Evolutionary conservation across 169 alveolate genomes (phyloP).

Genomic region (Plasmodium reichenowi): DNA sequence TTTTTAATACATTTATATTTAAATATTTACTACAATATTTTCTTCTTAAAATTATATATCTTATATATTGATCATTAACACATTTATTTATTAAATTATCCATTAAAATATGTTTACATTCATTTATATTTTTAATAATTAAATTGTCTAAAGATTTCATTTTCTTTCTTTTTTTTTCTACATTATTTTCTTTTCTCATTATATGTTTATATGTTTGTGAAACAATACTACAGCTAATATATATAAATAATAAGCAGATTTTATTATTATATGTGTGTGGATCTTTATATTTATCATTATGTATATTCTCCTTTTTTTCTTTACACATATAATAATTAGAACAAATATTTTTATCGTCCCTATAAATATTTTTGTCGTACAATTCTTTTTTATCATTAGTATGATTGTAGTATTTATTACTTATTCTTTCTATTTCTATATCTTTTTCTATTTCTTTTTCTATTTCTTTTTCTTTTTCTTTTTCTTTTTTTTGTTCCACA

Average conservation of each 20-base stretch:
- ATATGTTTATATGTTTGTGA: constrained; percentile 44
- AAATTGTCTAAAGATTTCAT: background rate
- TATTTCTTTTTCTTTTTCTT: background rate
- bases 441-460: background rate
- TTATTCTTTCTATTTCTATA: background rate
- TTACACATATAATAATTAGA: background rate
- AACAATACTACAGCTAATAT: constrained; percentile 41
- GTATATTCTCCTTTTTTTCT: background rate
- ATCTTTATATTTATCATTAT: too few species aligned
- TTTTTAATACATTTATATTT: constrained; percentile 50
- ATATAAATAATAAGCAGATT: constrained; percentile 45
- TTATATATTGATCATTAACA: constrained; percentile 19
- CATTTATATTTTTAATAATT: constrained; percentile 9
- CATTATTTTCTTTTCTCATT: background rate
- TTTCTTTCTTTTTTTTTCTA: background rate
- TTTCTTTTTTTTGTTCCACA: background rate
- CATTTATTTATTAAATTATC: constrained; percentile 20
- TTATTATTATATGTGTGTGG: constrained; percentile 18
- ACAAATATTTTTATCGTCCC: background rate
- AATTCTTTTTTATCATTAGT: background rate
- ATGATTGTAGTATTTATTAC: background rate
- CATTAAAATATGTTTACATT: constrained; percentile 24
- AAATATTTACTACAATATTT: constrained; percentile 19
- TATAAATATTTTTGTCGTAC: background rate
- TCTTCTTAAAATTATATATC: constrained; percentile 52